Conservation (phyloP, 2,329 filamentous ascomycete genomes). For the Teratosphaeria zuluensis region DNA sequence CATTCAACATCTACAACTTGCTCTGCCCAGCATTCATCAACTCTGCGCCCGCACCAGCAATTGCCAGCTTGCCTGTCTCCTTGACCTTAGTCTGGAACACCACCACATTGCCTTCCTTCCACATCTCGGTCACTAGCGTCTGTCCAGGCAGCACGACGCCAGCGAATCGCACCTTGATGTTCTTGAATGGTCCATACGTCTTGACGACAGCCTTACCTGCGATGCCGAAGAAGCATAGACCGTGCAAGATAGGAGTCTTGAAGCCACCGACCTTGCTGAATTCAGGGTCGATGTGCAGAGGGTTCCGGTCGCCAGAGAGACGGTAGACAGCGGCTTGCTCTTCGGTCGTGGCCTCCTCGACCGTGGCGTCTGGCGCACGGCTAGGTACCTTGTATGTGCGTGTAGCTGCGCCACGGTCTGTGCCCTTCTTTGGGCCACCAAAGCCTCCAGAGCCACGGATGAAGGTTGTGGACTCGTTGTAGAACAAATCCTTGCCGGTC, state of each 20-base stretch:
- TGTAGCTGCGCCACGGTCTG: slow-evolving; percentile 70
- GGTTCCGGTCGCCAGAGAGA: slow-evolving; percentile 89
- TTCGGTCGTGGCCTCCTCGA: slow-evolving; percentile 76
- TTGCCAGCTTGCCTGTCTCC: slow-evolving; percentile 85
- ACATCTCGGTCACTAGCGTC: slow-evolving; percentile 90
- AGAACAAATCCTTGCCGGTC: slow-evolving; percentile 85
- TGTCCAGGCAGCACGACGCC: slow-evolving; percentile 77
- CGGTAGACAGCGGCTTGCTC: slow-evolving; percentile 93
- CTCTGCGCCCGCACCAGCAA: slow-evolving; percentile 72
- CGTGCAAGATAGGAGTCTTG: slow-evolving; percentile 87
- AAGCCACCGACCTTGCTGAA: slow-evolving; percentile 96
- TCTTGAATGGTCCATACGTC: slow-evolving; percentile 73
- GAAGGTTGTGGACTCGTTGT: slow-evolving; percentile 93
- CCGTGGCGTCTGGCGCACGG: slow-evolving; percentile 67
- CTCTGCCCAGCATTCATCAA: slow-evolving; percentile 45
- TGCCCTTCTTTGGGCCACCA: slow-evolving; percentile 67
- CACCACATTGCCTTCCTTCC: slow-evolving; percentile 72
- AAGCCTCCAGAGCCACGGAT: slow-evolving; percentile 86
- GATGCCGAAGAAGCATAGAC: slow-evolving; percentile 90
- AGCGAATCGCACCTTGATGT: slow-evolving; percentile 86
- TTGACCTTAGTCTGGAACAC: slow-evolving; percentile 82
- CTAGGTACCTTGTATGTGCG: slow-evolving; percentile 69
- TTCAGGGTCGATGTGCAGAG: slow-evolving; percentile 85
- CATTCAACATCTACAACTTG: slow-evolving; percentile 34
- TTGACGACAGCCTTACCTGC: slow-evolving; percentile 83